Percentiles rank a stretch among this genome's conserved stretches.
These are phyloP conservation scores for Neoboletus subvelutipes DNA, from an alignment of 768 basidiomycete genomes.

Conservation along the genomic window DNA sequence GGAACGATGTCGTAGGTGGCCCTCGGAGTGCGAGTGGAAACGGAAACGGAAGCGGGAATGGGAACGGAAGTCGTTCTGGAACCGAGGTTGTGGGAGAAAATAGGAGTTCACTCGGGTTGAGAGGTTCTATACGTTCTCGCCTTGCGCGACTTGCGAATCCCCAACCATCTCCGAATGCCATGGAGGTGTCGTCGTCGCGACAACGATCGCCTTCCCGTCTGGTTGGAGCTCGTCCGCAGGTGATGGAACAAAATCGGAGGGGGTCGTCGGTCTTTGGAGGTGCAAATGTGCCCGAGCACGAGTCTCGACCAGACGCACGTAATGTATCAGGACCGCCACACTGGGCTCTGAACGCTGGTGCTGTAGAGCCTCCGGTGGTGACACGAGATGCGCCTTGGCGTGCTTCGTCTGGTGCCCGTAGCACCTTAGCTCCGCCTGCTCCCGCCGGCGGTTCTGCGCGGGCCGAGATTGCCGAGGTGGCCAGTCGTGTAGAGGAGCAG, in stretches of 20 bases:
- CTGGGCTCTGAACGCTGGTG: constrained; percentile 10
- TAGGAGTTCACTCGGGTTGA: constrained; percentile 21
- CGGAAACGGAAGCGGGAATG: constrained; percentile 6
- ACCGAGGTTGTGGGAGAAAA: constrained; percentile 12
- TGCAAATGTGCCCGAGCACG: constrained; percentile 9
- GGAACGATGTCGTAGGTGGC: constrained; percentile 4
- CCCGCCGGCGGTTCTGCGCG: background rate
- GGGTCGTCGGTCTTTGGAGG: constrained; percentile 7
- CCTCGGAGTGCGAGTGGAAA: constrained; percentile 3
- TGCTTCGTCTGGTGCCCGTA: constrained; percentile 17
- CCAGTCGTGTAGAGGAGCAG: constrained; percentile 19
- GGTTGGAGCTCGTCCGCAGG: constrained; percentile 26
- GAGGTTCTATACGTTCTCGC: constrained; percentile 28
- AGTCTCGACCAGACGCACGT: constrained; percentile 7
- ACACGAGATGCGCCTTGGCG: constrained; percentile 26
- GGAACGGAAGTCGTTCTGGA: constrained; percentile 12
- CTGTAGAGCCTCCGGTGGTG: constrained; percentile 1
- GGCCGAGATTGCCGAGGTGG: constrained; percentile 1
- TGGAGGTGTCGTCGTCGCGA: constrained; percentile 9
- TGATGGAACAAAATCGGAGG: constrained; percentile 14
- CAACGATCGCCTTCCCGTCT: constrained; percentile 28
- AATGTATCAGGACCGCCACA: constrained; percentile 1
- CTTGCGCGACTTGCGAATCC: constrained; percentile 24
- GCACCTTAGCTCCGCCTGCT: constrained; percentile 1
- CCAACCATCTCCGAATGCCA: constrained; percentile 13